A percentile compares a stretch with the other conserved stretches of the same genome.
phyloP scores from a whole-genome alignment of 345 rosid genomes.

The Sonneratia caseolaris region DNA sequence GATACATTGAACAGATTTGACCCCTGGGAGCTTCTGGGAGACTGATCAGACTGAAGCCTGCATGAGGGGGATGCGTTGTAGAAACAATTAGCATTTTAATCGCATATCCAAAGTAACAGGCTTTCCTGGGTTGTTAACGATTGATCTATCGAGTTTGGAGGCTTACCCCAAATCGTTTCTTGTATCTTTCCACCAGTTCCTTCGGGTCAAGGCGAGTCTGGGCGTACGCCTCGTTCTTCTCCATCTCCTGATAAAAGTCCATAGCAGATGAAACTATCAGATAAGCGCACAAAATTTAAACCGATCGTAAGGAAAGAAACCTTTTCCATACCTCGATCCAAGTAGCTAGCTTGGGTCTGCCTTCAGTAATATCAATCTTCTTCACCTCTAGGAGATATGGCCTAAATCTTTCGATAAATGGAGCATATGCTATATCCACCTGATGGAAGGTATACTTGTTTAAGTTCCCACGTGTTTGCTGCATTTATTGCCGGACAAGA shows the following conservation, averaged over 20 bases:
- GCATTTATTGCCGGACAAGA: background rate
- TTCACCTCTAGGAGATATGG: conserved; percentile 43
- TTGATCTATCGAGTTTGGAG: background rate
- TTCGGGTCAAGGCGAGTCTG: conserved; percentile 56
- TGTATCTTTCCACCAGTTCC: conserved; percentile 45
- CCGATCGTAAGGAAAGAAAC: background rate
- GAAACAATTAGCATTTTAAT: conserved; percentile 2
- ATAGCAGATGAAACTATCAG: background rate
- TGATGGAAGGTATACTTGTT: conserved; percentile 9
- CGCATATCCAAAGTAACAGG: background rate
- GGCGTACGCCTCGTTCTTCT: conserved; percentile 58
- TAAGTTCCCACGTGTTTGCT: background rate
- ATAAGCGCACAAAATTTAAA: background rate
- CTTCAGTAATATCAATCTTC: conserved; percentile 45
- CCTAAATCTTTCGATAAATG: conserved; percentile 59
- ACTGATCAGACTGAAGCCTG: conserved; percentile 18
- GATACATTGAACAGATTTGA: background rate
- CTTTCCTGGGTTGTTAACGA: background rate
- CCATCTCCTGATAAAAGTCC: conserved; percentile 39
- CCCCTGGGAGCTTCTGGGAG: background rate
- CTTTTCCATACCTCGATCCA: conserved; percentile 59
- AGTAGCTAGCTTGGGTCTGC: conserved; percentile 56
- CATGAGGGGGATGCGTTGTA: background rate
- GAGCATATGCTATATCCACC: conserved; percentile 74
- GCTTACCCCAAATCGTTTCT: conserved; percentile 37